These are phyloP conservation scores for Pleurotus tuoliensis DNA, from an alignment of 768 basidiomycete species.

Conservation along the genomic window DNA sequence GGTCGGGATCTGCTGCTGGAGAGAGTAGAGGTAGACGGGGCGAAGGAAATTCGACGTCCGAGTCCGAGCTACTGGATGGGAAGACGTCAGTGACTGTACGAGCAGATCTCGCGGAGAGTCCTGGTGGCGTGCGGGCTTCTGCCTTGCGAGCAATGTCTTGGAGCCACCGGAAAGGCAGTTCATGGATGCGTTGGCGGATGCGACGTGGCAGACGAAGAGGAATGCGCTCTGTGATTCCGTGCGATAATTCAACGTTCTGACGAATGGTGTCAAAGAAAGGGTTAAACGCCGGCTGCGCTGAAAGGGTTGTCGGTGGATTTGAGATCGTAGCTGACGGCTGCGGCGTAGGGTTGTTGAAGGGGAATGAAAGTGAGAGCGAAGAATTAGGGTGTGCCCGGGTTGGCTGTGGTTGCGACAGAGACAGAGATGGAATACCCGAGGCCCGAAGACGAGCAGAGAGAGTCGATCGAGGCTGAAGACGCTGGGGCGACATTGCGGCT, in stretches of 20 bases:
- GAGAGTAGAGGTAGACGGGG: slow-evolving; percentile 2
- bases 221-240: slow-evolving; percentile 77
- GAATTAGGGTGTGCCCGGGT: slow-evolving; percentile 13
- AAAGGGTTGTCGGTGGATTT: background rate
- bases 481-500: slow-evolving; percentile 23
- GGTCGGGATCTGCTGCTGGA: slow-evolving; percentile 21
- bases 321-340: background rate
- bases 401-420: slow-evolving; percentile 10
- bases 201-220: slow-evolving; percentile 55
- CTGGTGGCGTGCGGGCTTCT: slow-evolving; percentile 15
- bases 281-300: slow-evolving; percentile 48
- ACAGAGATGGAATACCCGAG: slow-evolving; percentile 12
- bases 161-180: slow-evolving; percentile 80
- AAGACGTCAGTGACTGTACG: background rate
- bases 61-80: background rate
- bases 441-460: slow-evolving; percentile 10
- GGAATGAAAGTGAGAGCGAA: background rate
- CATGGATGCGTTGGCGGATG: slow-evolving; percentile 55
- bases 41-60: slow-evolving; percentile 1
- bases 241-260: slow-evolving; percentile 78
- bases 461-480: slow-evolving; percentile 17
- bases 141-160: slow-evolving; percentile 63
- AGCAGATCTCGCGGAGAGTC: slow-evolving; percentile 10
- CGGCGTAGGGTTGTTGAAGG: background rate
- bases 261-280: slow-evolving; percentile 96